phyloP scores from a whole-genome alignment of 768 basidiomycete genomes.

The Coprinopsis sp. region DNA sequence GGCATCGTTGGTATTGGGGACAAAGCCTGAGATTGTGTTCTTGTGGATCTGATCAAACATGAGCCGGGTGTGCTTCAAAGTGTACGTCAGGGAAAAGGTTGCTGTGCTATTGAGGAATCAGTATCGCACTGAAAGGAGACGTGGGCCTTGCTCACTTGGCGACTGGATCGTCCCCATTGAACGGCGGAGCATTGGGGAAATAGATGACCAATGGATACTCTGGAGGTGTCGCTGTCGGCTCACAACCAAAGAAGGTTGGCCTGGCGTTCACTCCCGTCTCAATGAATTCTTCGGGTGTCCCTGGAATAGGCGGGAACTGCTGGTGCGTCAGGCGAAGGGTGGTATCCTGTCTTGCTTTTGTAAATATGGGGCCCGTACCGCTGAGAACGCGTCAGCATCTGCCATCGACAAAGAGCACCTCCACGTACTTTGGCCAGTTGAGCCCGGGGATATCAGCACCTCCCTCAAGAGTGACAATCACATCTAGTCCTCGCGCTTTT shows the following conservation, averaged over 20 bases:
- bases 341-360: constrained; percentile 38
- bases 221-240: constrained; percentile 45
- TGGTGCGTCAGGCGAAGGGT: constrained; percentile 49
- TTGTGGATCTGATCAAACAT: constrained; percentile 60
- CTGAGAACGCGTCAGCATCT: constrained; percentile 22
- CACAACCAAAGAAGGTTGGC: constrained; percentile 79
- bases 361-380: constrained; percentile 49
- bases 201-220: constrained; percentile 70
- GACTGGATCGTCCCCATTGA: constrained; percentile 54
- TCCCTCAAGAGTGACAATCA: constrained; percentile 72
- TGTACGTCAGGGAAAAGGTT: constrained; percentile 61
- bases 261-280: constrained; percentile 57
- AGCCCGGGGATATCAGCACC: constrained; percentile 49
- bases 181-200: constrained; percentile 72
- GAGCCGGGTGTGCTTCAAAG: constrained; percentile 43
- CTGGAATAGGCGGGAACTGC: constrained; percentile 60
- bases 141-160: constrained; percentile 45
- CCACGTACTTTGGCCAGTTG: constrained; percentile 65
- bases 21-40: constrained; percentile 56
- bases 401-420: background rate
- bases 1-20: constrained; percentile 50
- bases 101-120: constrained; percentile 35
- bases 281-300: constrained; percentile 46
- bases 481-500: constrained; percentile 62
- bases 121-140: background rate